Evolutionary conservation across 257 asterid genomes (phyloP).

Genomic region (Ocimum tenuiflorum): DNA sequence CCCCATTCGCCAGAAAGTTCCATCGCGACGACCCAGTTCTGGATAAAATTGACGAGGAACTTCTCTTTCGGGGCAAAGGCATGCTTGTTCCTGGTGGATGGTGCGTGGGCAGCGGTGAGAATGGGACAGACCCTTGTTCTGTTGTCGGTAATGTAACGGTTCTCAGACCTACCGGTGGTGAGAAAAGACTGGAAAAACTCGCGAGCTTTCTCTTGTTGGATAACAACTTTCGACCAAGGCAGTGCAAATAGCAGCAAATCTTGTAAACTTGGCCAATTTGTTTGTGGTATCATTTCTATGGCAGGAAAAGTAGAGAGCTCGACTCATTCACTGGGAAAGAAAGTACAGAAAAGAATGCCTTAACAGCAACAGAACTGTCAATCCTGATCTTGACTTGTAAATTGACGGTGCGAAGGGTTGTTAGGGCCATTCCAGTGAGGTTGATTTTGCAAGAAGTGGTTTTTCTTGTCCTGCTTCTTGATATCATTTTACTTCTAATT

Average conservation of each 20-base stretch:
- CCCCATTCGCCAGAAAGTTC: conserved; percentile 90
- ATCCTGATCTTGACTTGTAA: too few species aligned
- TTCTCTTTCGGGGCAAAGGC: conserved; percentile 51
- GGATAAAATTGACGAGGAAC: conserved; percentile 65
- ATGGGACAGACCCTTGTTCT: conserved; percentile 79
- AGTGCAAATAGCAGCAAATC: conserved; percentile 56
- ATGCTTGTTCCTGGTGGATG: conserved; percentile 90
- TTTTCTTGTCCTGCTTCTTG: too few species aligned
- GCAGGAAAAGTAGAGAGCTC: conserved; percentile 12
- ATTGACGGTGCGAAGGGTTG: too few species aligned
- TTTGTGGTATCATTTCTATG: conserved; percentile 14
- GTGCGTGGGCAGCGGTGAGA: conserved; percentile 59
- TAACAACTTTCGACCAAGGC: conserved; percentile 61
- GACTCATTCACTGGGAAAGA: too few species aligned
- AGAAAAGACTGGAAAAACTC: conserved; percentile 71
- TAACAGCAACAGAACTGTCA: too few species aligned
- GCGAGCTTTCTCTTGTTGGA: conserved; percentile 47
- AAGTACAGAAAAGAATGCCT: too few species aligned
- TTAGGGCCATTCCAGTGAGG: too few species aligned
- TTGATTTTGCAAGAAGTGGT: too few species aligned
- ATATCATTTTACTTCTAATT: too few species aligned
- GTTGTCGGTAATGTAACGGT: conserved; percentile 53
- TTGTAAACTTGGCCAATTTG: conserved; percentile 1
- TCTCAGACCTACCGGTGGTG: conserved; percentile 70
- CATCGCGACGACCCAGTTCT: conserved; percentile 69